Evolutionary conservation across 306 rosid species (phyloP), one percentile per base, ranked within the genome.

Genomic region (Prosopis cineraria): DNA sequence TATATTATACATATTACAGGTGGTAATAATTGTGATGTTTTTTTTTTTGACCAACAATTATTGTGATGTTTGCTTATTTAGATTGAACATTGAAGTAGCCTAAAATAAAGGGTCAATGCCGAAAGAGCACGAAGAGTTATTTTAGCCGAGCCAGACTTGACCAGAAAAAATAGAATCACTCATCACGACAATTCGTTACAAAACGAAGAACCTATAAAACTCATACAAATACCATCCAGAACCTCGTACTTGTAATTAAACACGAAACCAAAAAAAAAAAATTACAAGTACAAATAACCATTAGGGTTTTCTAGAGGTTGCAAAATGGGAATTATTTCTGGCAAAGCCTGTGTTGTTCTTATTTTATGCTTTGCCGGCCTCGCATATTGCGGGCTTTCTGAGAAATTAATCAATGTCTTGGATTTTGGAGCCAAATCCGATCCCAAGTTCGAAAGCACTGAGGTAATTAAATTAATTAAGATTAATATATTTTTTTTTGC

Each of bases 381-480:
- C 25, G 60, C 44, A 5, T 48, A 11, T 17, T 13, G 27, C 6
- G 81, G 19, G 22, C 45, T 12, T 48, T 24, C 10, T 11, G 77
- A 73, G 64, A 56, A 56, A 24, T 40, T 83, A 36, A 82, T 85
- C n/a, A 82, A 85, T 20, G 91, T 87, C 2, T 19, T 87, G 17
- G 50, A 58, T 16, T 84, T 44, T 43, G 91, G 88, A 2, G 91
- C 93, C 58, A 82, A 83, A 45, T 13, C 85, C 16, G 68, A 78
- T 44, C 86, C 87, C 79, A 77, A 25, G 29, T 30, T 37, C 17
- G 90, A 89, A 29, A 77, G 73, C 60, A 39, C 79, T 52, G 85
- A 36, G 34, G 50, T 68, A 24, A 40, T 22, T 11, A 22, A 24
- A 10, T 73, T 22, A 25, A 25, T n/a, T n/a, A 1, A 56, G 6